These are phyloP conservation scores for Lumnitzera littorea DNA, from an alignment of 345 rosid genomes.

Conservation along the genomic window DNA sequence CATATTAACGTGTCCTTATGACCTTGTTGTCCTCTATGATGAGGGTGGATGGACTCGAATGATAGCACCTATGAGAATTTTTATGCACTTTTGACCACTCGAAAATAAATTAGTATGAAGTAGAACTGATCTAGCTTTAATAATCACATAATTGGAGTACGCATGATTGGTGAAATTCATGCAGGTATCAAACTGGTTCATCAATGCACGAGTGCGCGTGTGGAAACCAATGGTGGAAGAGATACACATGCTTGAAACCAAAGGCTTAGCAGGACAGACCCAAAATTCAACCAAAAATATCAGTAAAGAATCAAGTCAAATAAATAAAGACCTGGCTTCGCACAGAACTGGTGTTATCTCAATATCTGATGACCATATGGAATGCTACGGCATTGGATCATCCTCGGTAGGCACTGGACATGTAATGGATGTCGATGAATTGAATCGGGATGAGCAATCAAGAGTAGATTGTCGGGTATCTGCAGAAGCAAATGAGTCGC, in stretches of 20 bases:
- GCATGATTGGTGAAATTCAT: neutral
- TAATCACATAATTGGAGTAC: neutral
- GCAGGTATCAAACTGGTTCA: conserved; percentile 67
- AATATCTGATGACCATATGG: conserved; percentile 15
- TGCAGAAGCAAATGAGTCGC: conserved; percentile 23
- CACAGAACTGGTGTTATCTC: conserved; percentile 9
- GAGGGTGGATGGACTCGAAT: no score
- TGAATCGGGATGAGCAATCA: conserved; percentile 38
- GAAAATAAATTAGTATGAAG: no score
- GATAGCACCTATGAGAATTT: no score
- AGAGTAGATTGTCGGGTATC: conserved; percentile 28
- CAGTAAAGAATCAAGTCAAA: conserved; percentile 17
- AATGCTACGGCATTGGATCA: conserved; percentile 12
- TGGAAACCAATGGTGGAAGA: conserved; percentile 75
- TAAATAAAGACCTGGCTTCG: conserved; percentile 12
- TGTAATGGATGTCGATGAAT: conserved; percentile 10
- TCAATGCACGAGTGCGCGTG: conserved; percentile 52
- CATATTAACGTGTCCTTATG: no score
- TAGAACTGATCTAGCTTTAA: no score
- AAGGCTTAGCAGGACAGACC: conserved; percentile 22
- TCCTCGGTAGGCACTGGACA: conserved; percentile 8
- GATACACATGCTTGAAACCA: conserved; percentile 47
- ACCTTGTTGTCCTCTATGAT: no score
- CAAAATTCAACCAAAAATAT: conserved; percentile 11
- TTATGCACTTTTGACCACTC: no score